Evolutionary conservation across 306 rosid genomes (phyloP).

Genomic region (Boehmeria nivea): DNA sequence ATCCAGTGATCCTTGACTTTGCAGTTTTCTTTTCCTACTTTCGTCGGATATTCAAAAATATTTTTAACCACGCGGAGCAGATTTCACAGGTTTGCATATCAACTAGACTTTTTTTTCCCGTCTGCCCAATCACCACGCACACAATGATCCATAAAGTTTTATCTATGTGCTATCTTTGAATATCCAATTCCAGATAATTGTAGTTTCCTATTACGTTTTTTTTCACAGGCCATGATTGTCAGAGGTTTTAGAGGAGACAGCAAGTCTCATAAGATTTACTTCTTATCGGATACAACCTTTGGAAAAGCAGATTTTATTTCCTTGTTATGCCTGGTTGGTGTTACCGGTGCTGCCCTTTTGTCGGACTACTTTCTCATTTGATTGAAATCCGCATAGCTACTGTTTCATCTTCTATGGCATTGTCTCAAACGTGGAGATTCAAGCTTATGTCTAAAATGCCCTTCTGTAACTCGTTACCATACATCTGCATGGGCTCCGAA

Average conservation of each 20-base stretch:
- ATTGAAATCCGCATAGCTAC: conserved; percentile 8
- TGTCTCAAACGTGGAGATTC: not conserved
- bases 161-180: not conserved
- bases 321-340: conserved; percentile 47
- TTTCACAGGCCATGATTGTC: conserved; percentile 86
- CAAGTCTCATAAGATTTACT: conserved; percentile 59
- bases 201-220: not conserved
- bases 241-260: conserved; percentile 92
- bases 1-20: conserved; percentile 9
- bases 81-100: conserved; percentile 75
- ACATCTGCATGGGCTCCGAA: too few relatives aligned
- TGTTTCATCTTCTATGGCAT: conserved; percentile 11
- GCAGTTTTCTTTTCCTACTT: conserved; percentile 87
- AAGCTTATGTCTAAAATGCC: too few relatives aligned
- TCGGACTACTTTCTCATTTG: conserved; percentile 63
- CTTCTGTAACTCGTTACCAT: too few relatives aligned
- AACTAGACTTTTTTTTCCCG: too few relatives aligned
- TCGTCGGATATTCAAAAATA: conserved; percentile 88
- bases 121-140: too few relatives aligned
- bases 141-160: conserved; percentile 4
- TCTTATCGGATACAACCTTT: conserved; percentile 65
- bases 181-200: not conserved
- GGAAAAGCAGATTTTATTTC: conserved; percentile 54
- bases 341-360: conserved; percentile 55
- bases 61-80: conserved; percentile 90